A percentile compares a stretch with the other conserved stretches of the same genome.
phyloP scores from a whole-genome alignment of 108 stramenopile species.

The Mayamaea pseudoterrestris region DNA sequence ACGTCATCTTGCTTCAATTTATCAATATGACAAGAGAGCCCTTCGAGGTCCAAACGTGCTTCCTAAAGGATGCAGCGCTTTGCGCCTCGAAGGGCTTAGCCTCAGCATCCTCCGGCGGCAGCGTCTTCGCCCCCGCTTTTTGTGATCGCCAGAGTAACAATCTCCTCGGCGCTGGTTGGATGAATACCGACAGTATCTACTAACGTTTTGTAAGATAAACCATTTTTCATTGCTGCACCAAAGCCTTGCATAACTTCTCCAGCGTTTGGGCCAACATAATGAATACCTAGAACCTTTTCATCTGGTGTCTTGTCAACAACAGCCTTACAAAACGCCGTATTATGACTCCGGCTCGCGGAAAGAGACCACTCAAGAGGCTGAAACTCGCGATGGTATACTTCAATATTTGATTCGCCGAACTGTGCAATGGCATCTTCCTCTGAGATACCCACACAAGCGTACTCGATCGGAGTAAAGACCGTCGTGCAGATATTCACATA shows the following conservation, averaged over 20 bases:
- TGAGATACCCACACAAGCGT: constrained; percentile 85
- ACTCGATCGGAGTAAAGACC: constrained; percentile 97
- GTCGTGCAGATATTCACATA: constrained; percentile 90
- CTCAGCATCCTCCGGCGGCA: constrained; percentile 94
- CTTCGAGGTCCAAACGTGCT: no score
- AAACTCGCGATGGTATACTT: constrained; percentile 91
- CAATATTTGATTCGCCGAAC: constrained; percentile 71
- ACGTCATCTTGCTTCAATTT: constrained; percentile 1
- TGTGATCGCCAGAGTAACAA: constrained; percentile 74
- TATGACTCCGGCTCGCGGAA: constrained; percentile 35
- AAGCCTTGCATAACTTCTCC: constrained; percentile 96
- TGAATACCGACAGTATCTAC: constrained; percentile 94
- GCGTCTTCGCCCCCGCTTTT: constrained; percentile 86
- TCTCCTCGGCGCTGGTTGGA: constrained; percentile 90
- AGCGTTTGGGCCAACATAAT: constrained; percentile 95
- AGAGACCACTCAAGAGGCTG: constrained; percentile 93
- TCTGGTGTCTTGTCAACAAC: constrained; percentile 58
- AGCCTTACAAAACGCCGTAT: constrained; percentile 81
- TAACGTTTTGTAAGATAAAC: constrained; percentile 71
- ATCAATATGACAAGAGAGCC: constrained; percentile 8
- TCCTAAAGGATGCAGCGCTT: not conserved
- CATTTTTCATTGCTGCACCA: constrained; percentile 84
- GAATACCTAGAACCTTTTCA: constrained; percentile 87
- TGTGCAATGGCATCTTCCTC: constrained; percentile 88
- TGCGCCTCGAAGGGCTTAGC: constrained; percentile 89